These are phyloP conservation scores for Colletotrichum liaoningense DNA, from an alignment of 2,329 filamentous ascomycete species.

Conservation along the genomic window DNA sequence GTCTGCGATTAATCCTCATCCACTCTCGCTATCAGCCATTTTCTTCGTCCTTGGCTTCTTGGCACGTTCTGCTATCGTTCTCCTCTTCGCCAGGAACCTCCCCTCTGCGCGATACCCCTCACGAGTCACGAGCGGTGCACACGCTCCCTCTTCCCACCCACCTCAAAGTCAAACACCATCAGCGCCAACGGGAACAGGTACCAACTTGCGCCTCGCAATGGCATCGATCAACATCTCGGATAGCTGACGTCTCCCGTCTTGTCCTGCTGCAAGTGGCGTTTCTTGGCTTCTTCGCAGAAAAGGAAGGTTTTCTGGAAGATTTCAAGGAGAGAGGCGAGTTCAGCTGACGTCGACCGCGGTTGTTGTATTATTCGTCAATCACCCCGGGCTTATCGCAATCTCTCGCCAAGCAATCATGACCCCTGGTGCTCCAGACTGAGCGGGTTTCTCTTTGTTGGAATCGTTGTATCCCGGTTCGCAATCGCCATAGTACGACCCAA, in stretches of 20 bases:
- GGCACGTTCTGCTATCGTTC: constrained; percentile 26
- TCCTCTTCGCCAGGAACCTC: neutral
- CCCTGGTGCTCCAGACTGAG: neutral
- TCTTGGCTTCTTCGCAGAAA: neutral
- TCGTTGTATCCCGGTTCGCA: neutral
- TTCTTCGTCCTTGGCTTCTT: constrained; percentile 12
- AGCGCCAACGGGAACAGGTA: neutral
- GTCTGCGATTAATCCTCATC: neutral
- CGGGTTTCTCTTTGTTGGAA: neutral
- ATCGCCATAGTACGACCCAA: neutral
- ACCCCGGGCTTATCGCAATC: constrained; percentile 25
- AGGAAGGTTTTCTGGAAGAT: constrained; percentile 19
- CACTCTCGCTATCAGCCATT: constrained; percentile 1
- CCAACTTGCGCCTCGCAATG: neutral
- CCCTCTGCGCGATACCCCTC: neutral
- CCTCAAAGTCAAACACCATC: neutral
- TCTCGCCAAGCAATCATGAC: constrained; percentile 20
- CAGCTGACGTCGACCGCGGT: neutral
- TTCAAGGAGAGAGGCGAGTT: neutral
- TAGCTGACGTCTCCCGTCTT: constrained; percentile 9
- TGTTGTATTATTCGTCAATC: constrained; percentile 17
- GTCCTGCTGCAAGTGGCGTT: constrained; percentile 16
- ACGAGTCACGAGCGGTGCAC: neutral
- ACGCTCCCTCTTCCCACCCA: neutral
- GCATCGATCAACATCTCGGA: constrained; percentile 1